Evolutionary conservation across 805 yeast genomes (phyloP).

Genomic region (Starmerella riodocensis): DNA sequence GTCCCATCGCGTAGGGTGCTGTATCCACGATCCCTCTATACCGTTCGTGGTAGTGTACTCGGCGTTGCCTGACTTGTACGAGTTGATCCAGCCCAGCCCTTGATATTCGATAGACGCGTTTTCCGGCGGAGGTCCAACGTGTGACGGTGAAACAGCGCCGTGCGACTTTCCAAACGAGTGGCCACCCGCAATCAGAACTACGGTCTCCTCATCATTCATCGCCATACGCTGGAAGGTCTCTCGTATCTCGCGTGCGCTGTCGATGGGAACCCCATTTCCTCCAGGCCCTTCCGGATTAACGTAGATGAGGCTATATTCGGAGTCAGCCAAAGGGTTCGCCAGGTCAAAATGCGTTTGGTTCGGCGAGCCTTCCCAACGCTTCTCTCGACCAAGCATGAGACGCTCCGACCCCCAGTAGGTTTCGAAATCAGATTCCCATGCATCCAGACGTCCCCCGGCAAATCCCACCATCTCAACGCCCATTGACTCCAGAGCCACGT

Average conservation of each 20-base stretch:
- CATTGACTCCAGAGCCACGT: constrained; percentile 17
- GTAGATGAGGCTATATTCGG: constrained; percentile 14
- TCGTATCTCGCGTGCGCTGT: constrained; percentile 15
- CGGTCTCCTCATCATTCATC: constrained; percentile 18
- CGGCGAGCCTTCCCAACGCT: constrained; percentile 12
- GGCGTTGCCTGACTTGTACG: constrained; percentile 13
- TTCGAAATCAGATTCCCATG: constrained; percentile 12
- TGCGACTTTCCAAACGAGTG: constrained; percentile 17
- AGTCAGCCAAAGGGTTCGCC: constrained; percentile 11
- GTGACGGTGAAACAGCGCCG: constrained; percentile 12
- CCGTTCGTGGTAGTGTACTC: constrained; percentile 17
- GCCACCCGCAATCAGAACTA: constrained; percentile 18
- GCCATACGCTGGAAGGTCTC: constrained; percentile 17
- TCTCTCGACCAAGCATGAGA: constrained; percentile 7
- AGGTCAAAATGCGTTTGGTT: constrained; percentile 6
- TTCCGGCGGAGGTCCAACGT: constrained; percentile 15
- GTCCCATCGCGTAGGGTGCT: constrained; percentile 9
- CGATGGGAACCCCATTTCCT: constrained; percentile 11
- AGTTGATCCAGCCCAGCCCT: constrained; percentile 18
- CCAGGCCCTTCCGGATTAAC: constrained; percentile 18
- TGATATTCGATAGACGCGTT: constrained; percentile 13
- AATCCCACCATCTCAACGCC: constrained; percentile 13
- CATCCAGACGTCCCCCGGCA: constrained; percentile 15
- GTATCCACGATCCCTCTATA: constrained; percentile 17
- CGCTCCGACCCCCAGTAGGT: constrained; percentile 17